A percentile compares a stretch with the other conserved stretches of the same genome.
These are phyloP conservation scores for Caulochytrium protostelioides DNA, from an alignment of 371 early-diverging fungal genomes.

Conservation along the genomic window DNA sequence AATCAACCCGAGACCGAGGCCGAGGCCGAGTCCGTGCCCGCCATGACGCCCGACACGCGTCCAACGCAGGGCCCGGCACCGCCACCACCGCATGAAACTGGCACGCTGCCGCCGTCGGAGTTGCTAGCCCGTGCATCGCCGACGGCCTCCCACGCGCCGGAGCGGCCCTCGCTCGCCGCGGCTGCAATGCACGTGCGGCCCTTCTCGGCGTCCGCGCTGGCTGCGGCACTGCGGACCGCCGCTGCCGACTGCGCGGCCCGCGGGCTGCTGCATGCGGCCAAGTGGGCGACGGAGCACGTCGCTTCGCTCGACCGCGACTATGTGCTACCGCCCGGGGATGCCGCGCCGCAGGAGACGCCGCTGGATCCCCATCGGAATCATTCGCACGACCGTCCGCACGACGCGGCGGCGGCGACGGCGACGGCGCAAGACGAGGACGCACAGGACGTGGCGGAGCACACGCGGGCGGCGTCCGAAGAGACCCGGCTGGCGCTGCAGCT, in stretches of 20 bases:
- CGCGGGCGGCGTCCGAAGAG: neutral
- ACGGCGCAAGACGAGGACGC: neutral
- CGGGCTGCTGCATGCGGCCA: slow-evolving; percentile 1
- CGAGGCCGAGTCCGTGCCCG: too few species aligned
- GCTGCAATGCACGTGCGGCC: too few species aligned
- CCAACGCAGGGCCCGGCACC: too few species aligned
- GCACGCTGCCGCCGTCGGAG: too few species aligned
- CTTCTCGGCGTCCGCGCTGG: too few species aligned
- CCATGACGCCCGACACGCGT: too few species aligned
- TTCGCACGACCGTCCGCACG: neutral
- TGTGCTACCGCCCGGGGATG: neutral
- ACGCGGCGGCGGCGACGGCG: neutral
- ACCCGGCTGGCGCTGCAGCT: neutral
- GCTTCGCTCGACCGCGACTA: neutral
- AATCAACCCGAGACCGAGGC: too few species aligned
- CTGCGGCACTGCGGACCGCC: neutral
- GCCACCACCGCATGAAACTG: too few species aligned
- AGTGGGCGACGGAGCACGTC: neutral
- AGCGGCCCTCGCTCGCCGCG: too few species aligned
- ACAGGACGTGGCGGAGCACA: neutral
- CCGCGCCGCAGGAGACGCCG: neutral
- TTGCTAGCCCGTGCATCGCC: too few species aligned
- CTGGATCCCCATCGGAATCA: neutral
- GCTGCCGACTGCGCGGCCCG: neutral
- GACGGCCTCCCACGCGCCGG: too few species aligned